Evolutionary conservation across 331 rosid species (phyloP), one percentile per base, ranked within the genome.

Genomic region (Dryas integrifolia): DNA sequence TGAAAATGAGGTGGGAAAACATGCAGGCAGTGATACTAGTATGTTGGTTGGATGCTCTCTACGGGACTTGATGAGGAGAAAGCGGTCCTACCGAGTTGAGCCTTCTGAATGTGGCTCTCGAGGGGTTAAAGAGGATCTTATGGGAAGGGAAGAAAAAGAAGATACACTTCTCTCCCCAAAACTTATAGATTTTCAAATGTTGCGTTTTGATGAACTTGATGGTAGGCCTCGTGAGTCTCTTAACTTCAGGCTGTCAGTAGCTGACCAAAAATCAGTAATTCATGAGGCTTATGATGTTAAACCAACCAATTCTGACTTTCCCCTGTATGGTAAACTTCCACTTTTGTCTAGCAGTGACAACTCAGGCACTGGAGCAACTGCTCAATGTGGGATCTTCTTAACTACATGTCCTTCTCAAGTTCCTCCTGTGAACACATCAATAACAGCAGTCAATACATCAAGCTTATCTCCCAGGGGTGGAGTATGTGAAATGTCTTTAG

Each of bases 51-150:
- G 60, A 79, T 72, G 85, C 84, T 91, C 98, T 21, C 57, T 93
- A 79, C 78, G 94, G 72, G 98, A 91, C 78, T 79, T 93, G 87
- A 93, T 93, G 98, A 89, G 97, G 85, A 86, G 88, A 81, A 93
- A 91, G 79, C 86, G 97, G 65, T 83, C 79, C 44, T 50, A 70
- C 70, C 91, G 77, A 58, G 74, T 60, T 50, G 90, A 85, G 64
- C 83, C 83, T 77, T 69, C 26, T 69, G 90, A 83, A 49, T 46
- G 51, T 7, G 82, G 73, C 69, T 62, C 85, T 79, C 78, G 15
- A 39, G 74, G 79, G 79, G 58, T 48, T 64, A 78, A 82, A 76
- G 83, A 69, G 76, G 79, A 65, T 67, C 56, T 47, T 63, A 72
- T 76, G 65, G 92, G 75, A 57, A 58, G 59, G 74, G 78, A 78